Percentiles rank a stretch among this genome's conserved stretches.
phyloP scores from a whole-genome alignment of 306 rosid genomes.

The Glycine latifolia region DNA sequence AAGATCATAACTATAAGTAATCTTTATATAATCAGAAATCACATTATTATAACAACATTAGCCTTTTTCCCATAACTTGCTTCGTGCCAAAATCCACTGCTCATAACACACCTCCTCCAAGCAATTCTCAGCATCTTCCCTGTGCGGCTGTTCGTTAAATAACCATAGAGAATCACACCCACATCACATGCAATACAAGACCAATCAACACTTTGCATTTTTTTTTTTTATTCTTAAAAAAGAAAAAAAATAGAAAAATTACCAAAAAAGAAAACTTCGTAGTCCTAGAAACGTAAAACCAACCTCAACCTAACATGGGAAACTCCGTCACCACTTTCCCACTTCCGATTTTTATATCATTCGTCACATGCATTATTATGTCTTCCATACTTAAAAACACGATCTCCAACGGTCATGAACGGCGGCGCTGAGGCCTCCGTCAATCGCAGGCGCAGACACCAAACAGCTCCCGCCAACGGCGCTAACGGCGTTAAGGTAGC shows the following conservation, averaged over 20 bases:
- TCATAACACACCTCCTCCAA: too few species aligned
- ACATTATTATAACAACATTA: too few species aligned
- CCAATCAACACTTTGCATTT: too few species aligned
- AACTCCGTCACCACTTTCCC: conserved; percentile 52
- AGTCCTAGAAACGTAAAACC: not conserved
- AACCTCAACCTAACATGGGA: conserved; percentile 43
- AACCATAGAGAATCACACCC: too few species aligned
- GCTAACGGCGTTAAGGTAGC: conserved; percentile 32
- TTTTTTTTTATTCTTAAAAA: not conserved
- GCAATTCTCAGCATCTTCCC: too few species aligned
- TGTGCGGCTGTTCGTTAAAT: too few species aligned
- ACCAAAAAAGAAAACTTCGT: too few species aligned
- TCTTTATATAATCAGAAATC: too few species aligned
- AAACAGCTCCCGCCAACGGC: not conserved
- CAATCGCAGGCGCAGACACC: conserved; percentile 27
- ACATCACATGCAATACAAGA: too few species aligned
- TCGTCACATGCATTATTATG: not conserved
- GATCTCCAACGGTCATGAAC: conserved; percentile 49
- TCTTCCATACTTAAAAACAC: not conserved
- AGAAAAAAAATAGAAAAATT: not conserved
- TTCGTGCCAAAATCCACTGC: too few species aligned
- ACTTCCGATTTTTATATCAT: conserved; percentile 5
- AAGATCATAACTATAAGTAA: too few species aligned
- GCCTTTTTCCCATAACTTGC: too few species aligned
- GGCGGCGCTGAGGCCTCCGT: conserved; percentile 51